These are phyloP conservation scores for Fusarium chuoi DNA, from an alignment of 2,329 filamentous ascomycete genomes.

Conservation along the genomic window DNA sequence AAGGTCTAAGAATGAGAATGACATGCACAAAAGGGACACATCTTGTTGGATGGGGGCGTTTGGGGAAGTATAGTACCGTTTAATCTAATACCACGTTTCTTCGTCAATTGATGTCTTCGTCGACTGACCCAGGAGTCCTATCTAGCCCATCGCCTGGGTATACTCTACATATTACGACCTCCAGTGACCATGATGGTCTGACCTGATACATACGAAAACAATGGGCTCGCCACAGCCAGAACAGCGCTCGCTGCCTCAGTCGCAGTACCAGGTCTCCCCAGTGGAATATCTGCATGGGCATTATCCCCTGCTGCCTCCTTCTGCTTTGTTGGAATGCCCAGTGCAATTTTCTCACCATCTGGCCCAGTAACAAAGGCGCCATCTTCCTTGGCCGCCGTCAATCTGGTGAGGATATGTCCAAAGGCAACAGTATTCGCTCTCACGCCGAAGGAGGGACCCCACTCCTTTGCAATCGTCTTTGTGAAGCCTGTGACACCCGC, in stretches of 20 bases:
- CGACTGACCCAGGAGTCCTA: not conserved
- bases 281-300: conserved; percentile 76
- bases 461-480: conserved; percentile 92
- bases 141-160: not conserved
- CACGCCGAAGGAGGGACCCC: conserved; percentile 86
- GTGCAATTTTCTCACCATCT: conserved; percentile 77
- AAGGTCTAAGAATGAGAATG: conserved; percentile 66
- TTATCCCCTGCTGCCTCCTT: conserved; percentile 53
- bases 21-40: conserved; percentile 38
- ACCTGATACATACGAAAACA: conserved; percentile 86
- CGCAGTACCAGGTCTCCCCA: conserved; percentile 79
- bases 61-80: conserved; percentile 45
- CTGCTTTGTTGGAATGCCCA: conserved; percentile 77
- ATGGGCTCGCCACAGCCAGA: conserved; percentile 80
- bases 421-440: conserved; percentile 87
- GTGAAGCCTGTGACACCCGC: conserved; percentile 84
- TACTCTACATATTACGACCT: conserved; percentile 68
- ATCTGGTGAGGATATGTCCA: conserved; percentile 80
- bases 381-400: conserved; percentile 86
- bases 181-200: conserved; percentile 91
- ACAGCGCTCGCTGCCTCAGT: conserved; percentile 84
- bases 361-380: conserved; percentile 82
- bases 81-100: conserved; percentile 48
- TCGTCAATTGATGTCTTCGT: conserved; percentile 7
- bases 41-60: conserved; percentile 46